A percentile compares a stretch with the other conserved stretches of the same genome.
Conservation (phyloP, 73 alveolate species). For the Blepharisma stoltei region DNA sequence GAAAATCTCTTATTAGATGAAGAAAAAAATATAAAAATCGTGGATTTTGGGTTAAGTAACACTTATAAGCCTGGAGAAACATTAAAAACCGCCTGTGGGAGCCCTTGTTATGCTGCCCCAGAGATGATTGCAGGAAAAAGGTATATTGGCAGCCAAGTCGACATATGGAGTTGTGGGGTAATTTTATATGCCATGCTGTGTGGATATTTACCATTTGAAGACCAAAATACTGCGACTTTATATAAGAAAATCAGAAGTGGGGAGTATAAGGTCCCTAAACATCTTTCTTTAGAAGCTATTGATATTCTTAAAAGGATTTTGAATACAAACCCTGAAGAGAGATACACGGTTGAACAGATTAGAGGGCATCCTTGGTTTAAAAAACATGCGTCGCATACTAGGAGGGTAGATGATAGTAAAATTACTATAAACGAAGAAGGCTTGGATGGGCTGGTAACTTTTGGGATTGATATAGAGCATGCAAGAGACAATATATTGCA, state of each 20-base stretch:
- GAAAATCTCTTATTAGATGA: slow-evolving; percentile 68
- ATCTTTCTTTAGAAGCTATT: slow-evolving; percentile 10
- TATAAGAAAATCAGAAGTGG: slow-evolving; percentile 36
- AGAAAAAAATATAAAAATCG: slow-evolving; percentile 68
- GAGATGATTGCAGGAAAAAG: slow-evolving; percentile 66
- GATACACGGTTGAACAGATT: slow-evolving; percentile 14
- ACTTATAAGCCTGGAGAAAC: slow-evolving; percentile 51
- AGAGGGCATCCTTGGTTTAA: slow-evolving; percentile 21
- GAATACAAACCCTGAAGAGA: slow-evolving; percentile 27
- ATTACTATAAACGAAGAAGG: too few relatives aligned
- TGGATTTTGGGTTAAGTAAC: slow-evolving; percentile 83
- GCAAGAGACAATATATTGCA: too few relatives aligned
- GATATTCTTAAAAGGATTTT: slow-evolving; percentile 24
- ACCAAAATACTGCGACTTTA: slow-evolving; percentile 35
- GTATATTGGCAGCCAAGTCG: slow-evolving; percentile 51
- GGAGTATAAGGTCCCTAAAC: slow-evolving; percentile 35
- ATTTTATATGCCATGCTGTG: slow-evolving; percentile 63
- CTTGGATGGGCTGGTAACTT: too few relatives aligned
- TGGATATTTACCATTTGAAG: slow-evolving; percentile 65
- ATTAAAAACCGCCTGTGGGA: slow-evolving; percentile 82
- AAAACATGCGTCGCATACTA: too few relatives aligned
- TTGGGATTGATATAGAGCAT: too few relatives aligned
- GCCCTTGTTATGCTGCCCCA: slow-evolving; percentile 93
- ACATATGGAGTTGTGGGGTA: slow-evolving; percentile 65
- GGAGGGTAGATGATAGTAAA: too few relatives aligned